phyloP scores from a whole-genome alignment of 495 filamentous ascomycete species.

The Paragyromitra xinjiangensis region DNA sequence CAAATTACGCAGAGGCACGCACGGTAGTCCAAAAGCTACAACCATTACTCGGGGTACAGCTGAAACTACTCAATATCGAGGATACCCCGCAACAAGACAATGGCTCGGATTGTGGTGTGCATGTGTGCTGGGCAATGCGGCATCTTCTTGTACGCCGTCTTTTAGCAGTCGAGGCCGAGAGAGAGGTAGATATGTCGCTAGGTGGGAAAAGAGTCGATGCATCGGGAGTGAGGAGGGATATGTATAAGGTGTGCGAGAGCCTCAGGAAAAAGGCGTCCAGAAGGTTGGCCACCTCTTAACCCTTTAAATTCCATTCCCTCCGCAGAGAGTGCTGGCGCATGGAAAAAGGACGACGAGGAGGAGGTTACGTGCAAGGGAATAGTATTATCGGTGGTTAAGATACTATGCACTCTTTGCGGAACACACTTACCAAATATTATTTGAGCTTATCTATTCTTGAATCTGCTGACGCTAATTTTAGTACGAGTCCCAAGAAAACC shows the following conservation, averaged over 20 bases:
- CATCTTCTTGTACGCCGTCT: conserved; percentile 84
- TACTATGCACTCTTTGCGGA: neutral
- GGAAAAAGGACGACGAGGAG: neutral
- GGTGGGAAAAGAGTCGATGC: conserved; percentile 81
- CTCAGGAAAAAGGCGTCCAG: conserved; percentile 54
- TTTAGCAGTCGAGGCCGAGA: conserved; percentile 74
- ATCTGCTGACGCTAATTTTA: conserved; percentile 32
- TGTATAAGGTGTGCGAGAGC: conserved; percentile 70
- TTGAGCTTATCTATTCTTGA: neutral
- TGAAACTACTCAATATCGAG: conserved; percentile 77
- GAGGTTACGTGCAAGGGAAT: neutral
- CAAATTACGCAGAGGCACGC: conserved; percentile 77
- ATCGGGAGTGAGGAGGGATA: conserved; percentile 78
- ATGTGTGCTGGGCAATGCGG: conserved; percentile 92
- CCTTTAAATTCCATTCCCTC: neutral
- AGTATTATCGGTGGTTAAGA: neutral
- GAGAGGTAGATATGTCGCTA: conserved; percentile 95
- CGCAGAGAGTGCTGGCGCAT: neutral
- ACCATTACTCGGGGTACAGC: conserved; percentile 68
- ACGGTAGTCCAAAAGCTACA: conserved; percentile 70
- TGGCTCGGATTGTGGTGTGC: conserved; percentile 91
- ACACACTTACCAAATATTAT: conserved; percentile 5
- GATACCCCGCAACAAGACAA: conserved; percentile 94
- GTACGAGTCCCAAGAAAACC: conserved; percentile 44
- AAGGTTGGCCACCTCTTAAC: conserved; percentile 34